Evolutionary conservation across 176 grass and related monocot genomes (phyloP).

Genomic region (Triticum timopheevii): DNA sequence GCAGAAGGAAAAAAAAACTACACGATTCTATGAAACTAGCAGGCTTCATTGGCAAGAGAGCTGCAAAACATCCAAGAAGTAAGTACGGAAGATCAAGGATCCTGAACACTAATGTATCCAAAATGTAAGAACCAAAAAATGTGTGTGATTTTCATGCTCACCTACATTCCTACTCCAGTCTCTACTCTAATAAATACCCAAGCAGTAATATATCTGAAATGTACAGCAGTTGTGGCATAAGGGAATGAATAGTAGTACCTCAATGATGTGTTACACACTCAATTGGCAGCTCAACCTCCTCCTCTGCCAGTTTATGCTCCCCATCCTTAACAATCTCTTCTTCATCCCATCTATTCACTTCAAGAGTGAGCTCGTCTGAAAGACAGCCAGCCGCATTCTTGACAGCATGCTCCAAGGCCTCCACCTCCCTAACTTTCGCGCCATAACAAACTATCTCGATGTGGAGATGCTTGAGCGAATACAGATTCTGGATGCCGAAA

Average conservation of each 20-base stretch:
- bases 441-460: not conserved
- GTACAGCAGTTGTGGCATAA: not conserved
- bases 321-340: not conserved
- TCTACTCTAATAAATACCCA: not conserved
- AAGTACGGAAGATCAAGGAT: not conserved
- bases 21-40: not conserved
- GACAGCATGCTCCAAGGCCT: constrained; percentile 3
- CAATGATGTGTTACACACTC: not conserved
- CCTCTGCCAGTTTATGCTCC: constrained; percentile 13
- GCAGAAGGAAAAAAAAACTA: not conserved
- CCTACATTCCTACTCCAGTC: not conserved
- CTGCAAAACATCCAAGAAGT: not conserved
- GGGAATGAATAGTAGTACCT: constrained; percentile 25
- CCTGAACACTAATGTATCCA: not conserved
- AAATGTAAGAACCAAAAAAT: not conserved
- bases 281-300: not conserved
- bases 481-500: constrained; percentile 4
- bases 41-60: not conserved
- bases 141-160: not conserved
- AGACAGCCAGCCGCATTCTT: not conserved
- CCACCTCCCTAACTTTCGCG: not conserved
- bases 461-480: constrained; percentile 14
- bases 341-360: constrained; percentile 32
- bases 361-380: not conserved
- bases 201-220: not conserved